phyloP scores from a whole-genome alignment of 2,329 filamentous ascomycete species.

The Ceratocystiopsis sp. region DNA sequence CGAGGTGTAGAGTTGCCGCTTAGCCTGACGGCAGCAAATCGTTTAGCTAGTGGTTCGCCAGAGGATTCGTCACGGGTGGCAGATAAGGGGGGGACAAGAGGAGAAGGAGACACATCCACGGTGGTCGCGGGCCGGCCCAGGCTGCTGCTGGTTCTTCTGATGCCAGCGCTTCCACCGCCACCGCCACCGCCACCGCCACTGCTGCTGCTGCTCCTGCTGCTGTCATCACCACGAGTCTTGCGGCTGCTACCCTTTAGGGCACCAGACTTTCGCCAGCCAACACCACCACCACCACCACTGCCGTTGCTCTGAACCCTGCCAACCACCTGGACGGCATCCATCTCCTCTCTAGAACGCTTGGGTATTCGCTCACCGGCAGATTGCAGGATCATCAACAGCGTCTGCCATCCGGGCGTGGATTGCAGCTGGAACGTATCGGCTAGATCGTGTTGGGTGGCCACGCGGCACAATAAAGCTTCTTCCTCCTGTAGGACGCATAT shows the following conservation, averaged over 20 bases:
- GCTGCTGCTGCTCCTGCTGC: not conserved
- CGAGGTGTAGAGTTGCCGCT: constrained; percentile 17
- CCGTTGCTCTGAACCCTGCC: not conserved
- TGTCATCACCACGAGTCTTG: not conserved
- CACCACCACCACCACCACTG: not conserved
- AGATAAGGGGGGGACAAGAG: constrained; percentile 10
- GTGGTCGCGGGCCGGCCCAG: not conserved
- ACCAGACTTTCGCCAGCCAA: too few relatives aligned
- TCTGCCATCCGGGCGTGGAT: constrained; percentile 84
- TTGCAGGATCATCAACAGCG: constrained; percentile 80
- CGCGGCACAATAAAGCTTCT: constrained; percentile 67
- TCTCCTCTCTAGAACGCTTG: constrained; percentile 41
- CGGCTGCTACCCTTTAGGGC: too few relatives aligned
- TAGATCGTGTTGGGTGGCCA: constrained; percentile 66
- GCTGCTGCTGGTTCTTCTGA: not conserved
- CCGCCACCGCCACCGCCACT: not conserved
- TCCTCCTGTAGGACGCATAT: constrained; percentile 49
- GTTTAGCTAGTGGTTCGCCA: constrained; percentile 45
- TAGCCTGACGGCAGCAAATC: constrained; percentile 49
- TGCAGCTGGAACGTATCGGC: constrained; percentile 69
- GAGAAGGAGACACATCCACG: constrained; percentile 4
- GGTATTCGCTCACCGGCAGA: constrained; percentile 92
- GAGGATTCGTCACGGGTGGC: constrained; percentile 15
- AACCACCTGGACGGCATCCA: constrained; percentile 7
- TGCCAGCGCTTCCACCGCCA: not conserved